Conservation (phyloP, 169 alveolate genomes). For the Babesia caballi region DNA sequence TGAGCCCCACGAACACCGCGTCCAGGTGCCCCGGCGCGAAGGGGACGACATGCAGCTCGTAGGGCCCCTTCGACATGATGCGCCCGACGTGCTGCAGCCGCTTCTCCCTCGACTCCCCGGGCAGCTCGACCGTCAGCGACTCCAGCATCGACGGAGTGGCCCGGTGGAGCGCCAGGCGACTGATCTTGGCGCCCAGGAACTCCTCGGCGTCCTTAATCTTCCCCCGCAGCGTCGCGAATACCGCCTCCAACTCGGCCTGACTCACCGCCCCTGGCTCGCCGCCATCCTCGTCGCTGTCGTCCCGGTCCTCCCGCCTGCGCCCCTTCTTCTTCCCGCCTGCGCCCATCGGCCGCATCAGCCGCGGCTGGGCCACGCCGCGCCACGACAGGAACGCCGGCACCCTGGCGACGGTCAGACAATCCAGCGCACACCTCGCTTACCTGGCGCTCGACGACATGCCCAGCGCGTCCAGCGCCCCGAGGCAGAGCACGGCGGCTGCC, state of each 20-base stretch:
- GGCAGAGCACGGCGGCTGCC: too few species aligned
- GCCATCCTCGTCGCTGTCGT: not conserved
- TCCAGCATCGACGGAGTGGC: constrained; percentile 57
- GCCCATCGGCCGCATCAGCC: not conserved
- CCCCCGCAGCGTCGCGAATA: not conserved
- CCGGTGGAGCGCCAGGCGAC: constrained; percentile 42
- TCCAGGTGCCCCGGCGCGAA: constrained; percentile 17
- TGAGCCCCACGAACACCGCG: constrained; percentile 31
- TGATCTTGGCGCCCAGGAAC: constrained; percentile 13
- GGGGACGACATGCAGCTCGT: constrained; percentile 56
- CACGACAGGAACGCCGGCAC: not conserved
- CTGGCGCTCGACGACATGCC: too few species aligned
- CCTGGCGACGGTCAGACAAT: not conserved
- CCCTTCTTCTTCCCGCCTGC: constrained; percentile 11
- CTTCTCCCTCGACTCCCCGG: constrained; percentile 23
- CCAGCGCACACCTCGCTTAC: too few species aligned
- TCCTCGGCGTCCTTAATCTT: constrained; percentile 43
- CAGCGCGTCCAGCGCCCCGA: too few species aligned
- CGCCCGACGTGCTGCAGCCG: constrained; percentile 44
- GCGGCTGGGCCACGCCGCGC: not conserved
- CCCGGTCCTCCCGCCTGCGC: not conserved
- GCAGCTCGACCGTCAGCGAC: constrained; percentile 35
- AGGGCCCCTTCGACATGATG: constrained; percentile 45
- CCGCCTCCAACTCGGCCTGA: constrained; percentile 31
- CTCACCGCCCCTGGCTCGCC: constrained; percentile 1